phyloP scores from a whole-genome alignment of 352 stramenopile genomes.

The Peronospora farinosa region DNA sequence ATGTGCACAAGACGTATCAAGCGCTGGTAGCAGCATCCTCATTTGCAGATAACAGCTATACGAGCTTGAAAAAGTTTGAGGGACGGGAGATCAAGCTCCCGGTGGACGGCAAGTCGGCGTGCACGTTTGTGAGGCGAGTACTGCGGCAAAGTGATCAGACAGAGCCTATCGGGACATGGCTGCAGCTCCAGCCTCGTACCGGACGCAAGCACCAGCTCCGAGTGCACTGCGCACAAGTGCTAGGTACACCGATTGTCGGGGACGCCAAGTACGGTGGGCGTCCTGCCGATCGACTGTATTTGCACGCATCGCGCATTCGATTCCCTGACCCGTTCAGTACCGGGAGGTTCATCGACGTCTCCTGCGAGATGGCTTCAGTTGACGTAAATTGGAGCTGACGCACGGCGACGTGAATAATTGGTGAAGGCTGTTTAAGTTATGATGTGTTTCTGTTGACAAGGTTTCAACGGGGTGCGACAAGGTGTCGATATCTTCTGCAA shows the following conservation, averaged over 20 bases:
- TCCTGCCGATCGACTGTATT: slow-evolving; percentile 33
- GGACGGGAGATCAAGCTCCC: slow-evolving; percentile 27
- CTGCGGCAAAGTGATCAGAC: not conserved
- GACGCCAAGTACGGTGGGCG: slow-evolving; percentile 38
- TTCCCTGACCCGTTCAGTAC: slow-evolving; percentile 38
- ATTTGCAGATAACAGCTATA: not conserved
- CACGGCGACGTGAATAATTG: too few species aligned
- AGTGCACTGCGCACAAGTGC: slow-evolving; percentile 41
- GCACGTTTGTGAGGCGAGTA: slow-evolving; percentile 33
- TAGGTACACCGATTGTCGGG: slow-evolving; percentile 49
- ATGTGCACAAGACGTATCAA: slow-evolving; percentile 57
- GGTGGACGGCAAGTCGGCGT: slow-evolving; percentile 43
- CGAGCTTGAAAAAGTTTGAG: slow-evolving; percentile 17
- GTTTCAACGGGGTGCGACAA: too few species aligned
- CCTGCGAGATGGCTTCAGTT: slow-evolving; percentile 6
- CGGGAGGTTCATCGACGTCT: slow-evolving; percentile 25
- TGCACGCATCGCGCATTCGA: slow-evolving; percentile 44
- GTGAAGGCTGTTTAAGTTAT: too few species aligned
- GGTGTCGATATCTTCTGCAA: too few species aligned
- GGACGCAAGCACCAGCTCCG: slow-evolving; percentile 70
- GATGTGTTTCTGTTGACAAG: too few species aligned
- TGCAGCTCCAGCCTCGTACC: slow-evolving; percentile 49
- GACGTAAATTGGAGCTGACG: too few species aligned
- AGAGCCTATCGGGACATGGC: slow-evolving; percentile 23
- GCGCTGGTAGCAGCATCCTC: slow-evolving; percentile 30